These are phyloP conservation scores for Talaromyces sp. DNA, from an alignment of 2,329 filamentous ascomycete genomes.

Conservation along the genomic window DNA sequence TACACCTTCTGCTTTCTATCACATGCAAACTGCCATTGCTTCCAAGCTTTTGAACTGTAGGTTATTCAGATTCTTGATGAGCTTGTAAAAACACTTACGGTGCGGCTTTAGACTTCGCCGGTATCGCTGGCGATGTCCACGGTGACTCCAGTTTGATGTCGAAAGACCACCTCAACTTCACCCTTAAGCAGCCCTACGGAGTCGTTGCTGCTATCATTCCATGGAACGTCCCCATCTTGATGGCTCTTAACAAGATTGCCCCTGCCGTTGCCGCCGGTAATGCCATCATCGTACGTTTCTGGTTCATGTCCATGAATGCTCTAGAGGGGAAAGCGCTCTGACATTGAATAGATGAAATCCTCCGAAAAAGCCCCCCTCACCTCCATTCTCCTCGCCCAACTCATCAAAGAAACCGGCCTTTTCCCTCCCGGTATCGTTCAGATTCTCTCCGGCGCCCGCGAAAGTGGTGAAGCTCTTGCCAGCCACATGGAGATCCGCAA, in stretches of 20 bases:
- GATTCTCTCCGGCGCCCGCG: slow-evolving; percentile 53
- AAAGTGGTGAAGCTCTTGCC: slow-evolving; percentile 56
- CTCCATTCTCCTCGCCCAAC: slow-evolving; percentile 51
- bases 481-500: slow-evolving; percentile 54
- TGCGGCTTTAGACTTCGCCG: slow-evolving; percentile 38
- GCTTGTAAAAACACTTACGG: slow-evolving; percentile 29
- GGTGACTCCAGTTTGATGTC: slow-evolving; percentile 41
- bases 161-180: slow-evolving; percentile 60
- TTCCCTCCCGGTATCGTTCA: slow-evolving; percentile 54
- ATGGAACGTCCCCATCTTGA: slow-evolving; percentile 52
- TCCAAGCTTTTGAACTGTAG: slow-evolving; percentile 30
- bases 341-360: slow-evolving; percentile 40
- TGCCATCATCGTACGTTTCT: slow-evolving; percentile 40
- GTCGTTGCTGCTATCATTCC: slow-evolving; percentile 43
- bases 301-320: background rate
- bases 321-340: background rate
- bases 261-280: slow-evolving; percentile 52
- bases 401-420: slow-evolving; percentile 54
- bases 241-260: slow-evolving; percentile 46
- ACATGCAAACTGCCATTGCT: slow-evolving; percentile 1
- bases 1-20: slow-evolving; percentile 6
- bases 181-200: slow-evolving; percentile 27
- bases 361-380: slow-evolving; percentile 55
- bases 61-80: slow-evolving; percentile 41
- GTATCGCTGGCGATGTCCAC: slow-evolving; percentile 42